Conservation (phyloP, 2,329 filamentous ascomycete species). For the Trematosphaeria pertusa region DNA sequence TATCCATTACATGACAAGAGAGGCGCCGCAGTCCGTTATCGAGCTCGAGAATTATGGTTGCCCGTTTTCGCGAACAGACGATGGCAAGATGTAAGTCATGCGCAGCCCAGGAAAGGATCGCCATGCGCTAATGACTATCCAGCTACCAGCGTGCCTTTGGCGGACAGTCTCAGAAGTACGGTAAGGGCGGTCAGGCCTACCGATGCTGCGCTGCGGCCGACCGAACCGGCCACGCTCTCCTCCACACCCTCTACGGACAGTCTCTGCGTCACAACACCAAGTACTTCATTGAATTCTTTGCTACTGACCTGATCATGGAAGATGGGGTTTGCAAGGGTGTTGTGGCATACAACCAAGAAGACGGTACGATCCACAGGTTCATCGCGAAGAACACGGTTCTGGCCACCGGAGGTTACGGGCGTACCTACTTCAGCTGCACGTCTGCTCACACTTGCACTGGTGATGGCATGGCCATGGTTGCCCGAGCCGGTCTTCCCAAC, state of each 20-base stretch:
- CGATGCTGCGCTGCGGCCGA: conserved; percentile 96
- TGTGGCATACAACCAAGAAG: conserved; percentile 97
- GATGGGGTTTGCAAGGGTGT: conserved; percentile 96
- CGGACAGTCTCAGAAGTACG: conserved; percentile 93
- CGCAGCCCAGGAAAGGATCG: neutral
- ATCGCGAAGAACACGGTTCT: conserved; percentile 95
- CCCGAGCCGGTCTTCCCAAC: conserved; percentile 95
- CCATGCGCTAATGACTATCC: conserved; percentile 18
- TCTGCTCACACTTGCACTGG: conserved; percentile 98
- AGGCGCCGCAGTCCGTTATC: conserved; percentile 88
- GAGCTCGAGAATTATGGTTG: conserved; percentile 98
- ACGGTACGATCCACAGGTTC: conserved; percentile 97
- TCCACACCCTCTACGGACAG: conserved; percentile 98
- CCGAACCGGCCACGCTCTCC: conserved; percentile 93
- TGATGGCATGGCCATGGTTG: conserved; percentile 99
- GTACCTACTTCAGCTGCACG: conserved; percentile 97
- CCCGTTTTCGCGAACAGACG: conserved; percentile 94
- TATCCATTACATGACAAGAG: conserved; percentile 98
- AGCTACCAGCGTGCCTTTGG: conserved; percentile 98
- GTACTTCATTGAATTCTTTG: conserved; percentile 99
- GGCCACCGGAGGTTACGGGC: conserved; percentile 95
- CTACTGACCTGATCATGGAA: conserved; percentile 96
- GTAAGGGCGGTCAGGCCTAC: conserved; percentile 98
- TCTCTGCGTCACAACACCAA: conserved; percentile 97
- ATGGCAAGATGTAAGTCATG: conserved; percentile 79